Conservation (phyloP, 352 stramenopile genomes). For the Blastocystis sp. region DNA sequence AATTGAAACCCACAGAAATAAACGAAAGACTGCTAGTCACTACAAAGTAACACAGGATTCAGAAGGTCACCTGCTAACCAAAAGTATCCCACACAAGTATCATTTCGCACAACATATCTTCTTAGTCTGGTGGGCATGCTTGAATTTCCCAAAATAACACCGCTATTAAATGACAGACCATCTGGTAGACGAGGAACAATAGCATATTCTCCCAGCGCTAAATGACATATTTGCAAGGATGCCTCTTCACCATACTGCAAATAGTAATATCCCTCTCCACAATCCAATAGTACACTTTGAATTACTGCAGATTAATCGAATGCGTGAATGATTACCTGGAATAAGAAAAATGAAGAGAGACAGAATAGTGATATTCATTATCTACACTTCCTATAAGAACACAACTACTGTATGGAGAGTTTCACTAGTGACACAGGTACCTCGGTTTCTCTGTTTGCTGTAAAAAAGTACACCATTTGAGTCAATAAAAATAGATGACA, state of each 20-base stretch:
- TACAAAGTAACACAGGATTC: background rate
- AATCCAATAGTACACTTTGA: background rate
- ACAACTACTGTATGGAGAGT: background rate
- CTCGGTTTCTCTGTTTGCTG: background rate
- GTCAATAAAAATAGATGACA: too few relatives aligned
- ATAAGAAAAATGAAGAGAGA: background rate
- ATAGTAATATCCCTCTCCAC: conserved; percentile 9
- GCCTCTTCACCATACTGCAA: background rate
- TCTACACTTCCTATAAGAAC: background rate
- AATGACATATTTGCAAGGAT: background rate
- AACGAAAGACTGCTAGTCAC: background rate
- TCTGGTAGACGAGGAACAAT: background rate
- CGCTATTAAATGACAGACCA: background rate
- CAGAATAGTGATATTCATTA: background rate
- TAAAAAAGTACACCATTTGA: too few relatives aligned
- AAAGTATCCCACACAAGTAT: background rate
- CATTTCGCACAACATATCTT: background rate
- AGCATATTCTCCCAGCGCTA: background rate
- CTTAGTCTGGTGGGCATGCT: background rate
- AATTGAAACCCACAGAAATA: background rate
- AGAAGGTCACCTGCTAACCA: background rate
- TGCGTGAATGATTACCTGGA: background rate
- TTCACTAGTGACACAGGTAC: background rate
- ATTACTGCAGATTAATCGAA: background rate
- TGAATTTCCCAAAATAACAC: background rate